phyloP scores from a whole-genome alignment of 768 basidiomycete species.

The Trametes cinnabarina region DNA sequence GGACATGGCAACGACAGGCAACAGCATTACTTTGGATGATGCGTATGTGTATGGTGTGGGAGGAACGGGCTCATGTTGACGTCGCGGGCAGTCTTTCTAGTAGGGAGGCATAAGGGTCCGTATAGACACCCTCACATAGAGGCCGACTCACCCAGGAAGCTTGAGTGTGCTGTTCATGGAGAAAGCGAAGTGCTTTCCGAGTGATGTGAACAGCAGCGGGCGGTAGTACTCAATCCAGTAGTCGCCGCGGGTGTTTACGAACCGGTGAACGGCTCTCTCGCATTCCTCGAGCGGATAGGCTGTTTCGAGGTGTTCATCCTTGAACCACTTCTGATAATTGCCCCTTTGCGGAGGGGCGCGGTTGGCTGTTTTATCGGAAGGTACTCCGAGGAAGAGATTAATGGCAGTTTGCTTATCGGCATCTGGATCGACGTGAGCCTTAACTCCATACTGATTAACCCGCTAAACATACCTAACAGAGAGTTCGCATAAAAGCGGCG shows the following conservation, averaged over 20 bases:
- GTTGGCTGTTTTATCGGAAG: slow-evolving; percentile 44
- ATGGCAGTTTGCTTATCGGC: slow-evolving; percentile 97
- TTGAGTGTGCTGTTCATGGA: slow-evolving; percentile 90
- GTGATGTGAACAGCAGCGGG: slow-evolving; percentile 76
- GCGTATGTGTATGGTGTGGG: slow-evolving; percentile 43
- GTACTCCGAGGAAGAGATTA: slow-evolving; percentile 90
- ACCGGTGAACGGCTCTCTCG: slow-evolving; percentile 55
- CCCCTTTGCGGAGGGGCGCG: slow-evolving; percentile 51
- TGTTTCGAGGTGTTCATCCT: slow-evolving; percentile 63
- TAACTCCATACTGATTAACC: background rate
- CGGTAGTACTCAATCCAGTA: slow-evolving; percentile 92
- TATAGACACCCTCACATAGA: background rate
- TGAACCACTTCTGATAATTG: slow-evolving; percentile 85
- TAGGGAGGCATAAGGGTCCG: background rate
- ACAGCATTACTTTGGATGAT: slow-evolving; percentile 37
- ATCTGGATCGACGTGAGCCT: slow-evolving; percentile 45
- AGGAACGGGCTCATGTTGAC: slow-evolving; percentile 76
- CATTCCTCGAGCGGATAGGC: slow-evolving; percentile 69
- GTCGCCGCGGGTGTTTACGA: slow-evolving; percentile 60
- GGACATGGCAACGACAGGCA: background rate
- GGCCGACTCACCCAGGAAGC: slow-evolving; percentile 63
- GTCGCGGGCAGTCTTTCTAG: slow-evolving; percentile 69
- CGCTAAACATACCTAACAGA: slow-evolving; percentile 58
- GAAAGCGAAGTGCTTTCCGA: slow-evolving; percentile 88
- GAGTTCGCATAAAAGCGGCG: slow-evolving; percentile 94